Evolutionary conservation across 176 grass and related monocot species (phyloP), one percentile per base, ranked within the genome.

Genomic region (Olyra latifolia): DNA sequence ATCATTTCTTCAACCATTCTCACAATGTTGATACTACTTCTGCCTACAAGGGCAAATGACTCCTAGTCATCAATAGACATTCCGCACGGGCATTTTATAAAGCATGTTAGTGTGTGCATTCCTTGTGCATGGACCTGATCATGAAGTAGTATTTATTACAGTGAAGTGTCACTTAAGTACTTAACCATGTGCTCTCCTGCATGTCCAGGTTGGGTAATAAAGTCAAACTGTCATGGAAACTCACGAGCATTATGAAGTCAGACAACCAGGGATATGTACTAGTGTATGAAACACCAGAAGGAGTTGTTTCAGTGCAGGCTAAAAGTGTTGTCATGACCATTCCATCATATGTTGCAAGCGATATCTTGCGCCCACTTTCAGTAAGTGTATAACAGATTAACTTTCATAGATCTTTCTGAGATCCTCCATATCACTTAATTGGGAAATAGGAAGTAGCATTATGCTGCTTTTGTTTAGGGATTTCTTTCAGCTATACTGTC

Each of bases 201-300:
- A 39, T 57, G 63, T 77, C 44, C 75, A 99, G 93, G 84, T 74
- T 99, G 84, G 93, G 88, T 80, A 91, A 58, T 85, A 95, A 89
- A 89, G 87, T 95, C 42, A 99, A 96, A 78, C 75, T 99, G 9
- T 99, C 90, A 53, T 96, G 97, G 93, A 99, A 95, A 78, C 84
- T 95, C 44, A 93, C 60, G 47, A 89, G 88, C 84, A 96, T 99
- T 79, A 79, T 70, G 73, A 95, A 83, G 65, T 85, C 85, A n/a
- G 97, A 95, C 11, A 78, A 47, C 60, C 80, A 95, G 62, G 88
- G 88, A 28, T 99, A 93, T 90, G 62, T 86, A 22, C 83, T 95
- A 82, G 66, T 73, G 25, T 99, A 99, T 84, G 91, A 99, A 54
- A 99, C 93, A 40, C 97, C 97, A 62, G 90, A 84, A 76, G 93